Base-by-base conservation (phyloP, 306 rosid genomes). In the Arachis stenosperma region DNA sequence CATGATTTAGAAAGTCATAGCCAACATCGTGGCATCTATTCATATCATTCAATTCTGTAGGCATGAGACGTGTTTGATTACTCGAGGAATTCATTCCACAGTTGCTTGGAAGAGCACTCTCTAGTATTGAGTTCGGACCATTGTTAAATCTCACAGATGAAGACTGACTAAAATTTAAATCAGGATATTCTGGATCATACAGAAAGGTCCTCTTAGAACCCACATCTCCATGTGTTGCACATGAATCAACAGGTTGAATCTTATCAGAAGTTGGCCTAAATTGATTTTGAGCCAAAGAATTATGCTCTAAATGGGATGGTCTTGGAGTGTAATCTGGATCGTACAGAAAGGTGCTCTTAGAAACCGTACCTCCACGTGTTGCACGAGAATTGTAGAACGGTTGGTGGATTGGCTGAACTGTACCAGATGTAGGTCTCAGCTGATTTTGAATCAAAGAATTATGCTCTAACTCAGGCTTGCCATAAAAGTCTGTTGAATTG, bases 401-500 rank as follows among this genome's bases (percentile, higher is more conserved):
- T 4, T 33, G 15, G 51, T 58, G 74, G 42, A 42, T 69, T 65
- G 75, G 82, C 73, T 67, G 75, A 70, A 53, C 42, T 56, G 65
- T 40, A 50, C 79, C 42, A 47, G 85, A 75, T 69, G 74, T 61
- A 79, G 73, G 37, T 67, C 80, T 65, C 8, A 11, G 69, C 81
- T 60, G 80, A 68, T 74, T 65, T 86, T 78, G 79, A 71, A 46
- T 46, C 59, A 70, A 69, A 74, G 78, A 74, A 75, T 43, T 72
- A 60, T 48, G 55, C 42, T 73, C 83, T 10, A 52, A 54, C 78
- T 22, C n/a, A 61, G 79, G 74, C 15, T 83, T 70, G 56, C 77
- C 14, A 55, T 80, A 66, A 61, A 70, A 67, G 58, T 55, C 55
- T 15, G 78, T 67, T 15, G 40, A 30, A 36, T 39, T 15, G 54